phyloP scores from a whole-genome alignment of 306 rosid genomes.

The Boehmeria nivea region DNA sequence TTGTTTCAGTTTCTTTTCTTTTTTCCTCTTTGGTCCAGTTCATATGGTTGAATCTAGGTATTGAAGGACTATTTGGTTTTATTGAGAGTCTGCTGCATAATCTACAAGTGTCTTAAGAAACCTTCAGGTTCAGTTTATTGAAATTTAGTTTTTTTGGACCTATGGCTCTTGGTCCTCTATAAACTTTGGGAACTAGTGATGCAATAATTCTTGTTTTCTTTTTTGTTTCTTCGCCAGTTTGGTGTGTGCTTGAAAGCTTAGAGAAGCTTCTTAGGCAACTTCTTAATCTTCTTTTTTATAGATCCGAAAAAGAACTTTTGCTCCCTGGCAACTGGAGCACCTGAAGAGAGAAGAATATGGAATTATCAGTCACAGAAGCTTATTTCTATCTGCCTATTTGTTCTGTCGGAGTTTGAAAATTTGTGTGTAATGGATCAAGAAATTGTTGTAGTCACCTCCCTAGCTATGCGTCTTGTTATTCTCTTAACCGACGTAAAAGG shows the following conservation, averaged over 20 bases:
- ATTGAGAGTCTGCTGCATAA: too few relatives aligned
- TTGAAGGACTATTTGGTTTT: too few relatives aligned
- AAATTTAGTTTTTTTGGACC: background rate
- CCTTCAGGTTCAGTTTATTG: background rate
- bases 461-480: slow-evolving; percentile 76
- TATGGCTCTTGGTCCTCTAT: background rate
- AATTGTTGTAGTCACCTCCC: slow-evolving; percentile 45
- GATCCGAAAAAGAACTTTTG: slow-evolving; percentile 68
- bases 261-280: background rate
- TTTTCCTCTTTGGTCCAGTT: too few relatives aligned
- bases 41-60: too few relatives aligned
- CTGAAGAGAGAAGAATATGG: slow-evolving; percentile 83
- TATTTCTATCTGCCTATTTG: slow-evolving; percentile 51
- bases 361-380: slow-evolving; percentile 58
- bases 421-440: slow-evolving; percentile 37
- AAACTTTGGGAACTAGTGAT: background rate
- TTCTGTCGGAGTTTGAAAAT: slow-evolving; percentile 65
- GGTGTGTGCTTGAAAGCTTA: background rate
- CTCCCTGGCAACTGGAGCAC: slow-evolving; percentile 57
- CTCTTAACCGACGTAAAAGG: slow-evolving; percentile 73
- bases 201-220: background rate
- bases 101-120: too few relatives aligned
- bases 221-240: background rate
- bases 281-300: slow-evolving; percentile 18
- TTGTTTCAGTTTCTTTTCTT: background rate